Evolutionary conservation across 2,329 filamentous ascomycete species (phyloP).

Genomic region (Calonectria pteridis): DNA sequence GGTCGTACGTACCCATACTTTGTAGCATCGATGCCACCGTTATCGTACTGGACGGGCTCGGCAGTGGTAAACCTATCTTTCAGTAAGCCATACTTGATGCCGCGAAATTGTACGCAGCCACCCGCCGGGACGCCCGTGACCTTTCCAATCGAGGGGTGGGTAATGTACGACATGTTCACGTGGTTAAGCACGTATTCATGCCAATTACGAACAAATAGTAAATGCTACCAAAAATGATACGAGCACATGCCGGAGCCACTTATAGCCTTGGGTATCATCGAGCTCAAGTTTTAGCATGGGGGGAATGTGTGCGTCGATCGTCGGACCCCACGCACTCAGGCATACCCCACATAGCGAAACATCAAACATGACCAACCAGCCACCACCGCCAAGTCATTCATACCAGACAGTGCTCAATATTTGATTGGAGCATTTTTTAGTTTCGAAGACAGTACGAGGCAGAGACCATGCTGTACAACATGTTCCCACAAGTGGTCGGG

Average conservation of each 20-base stretch:
- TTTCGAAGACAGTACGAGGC: not conserved
- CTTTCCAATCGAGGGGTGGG: not conserved
- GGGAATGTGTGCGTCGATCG: not conserved
- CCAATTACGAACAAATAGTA: not conserved
- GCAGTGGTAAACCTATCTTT: constrained; percentile 17
- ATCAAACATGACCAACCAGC: not conserved
- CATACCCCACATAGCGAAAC: not conserved
- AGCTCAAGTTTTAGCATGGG: not conserved
- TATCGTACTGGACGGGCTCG: not conserved
- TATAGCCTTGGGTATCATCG: not conserved
- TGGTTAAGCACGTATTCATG: not conserved
- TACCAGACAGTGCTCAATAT: not conserved
- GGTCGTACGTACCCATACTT: constrained; percentile 3
- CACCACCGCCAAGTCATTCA: not conserved
- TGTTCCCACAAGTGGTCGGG: not conserved
- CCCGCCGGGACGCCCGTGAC: not conserved
- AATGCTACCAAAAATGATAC: not conserved
- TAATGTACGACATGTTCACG: not conserved
- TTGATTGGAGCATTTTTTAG: not conserved
- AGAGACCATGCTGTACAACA: not conserved
- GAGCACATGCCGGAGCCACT: not conserved
- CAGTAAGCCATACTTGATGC: constrained; percentile 22
- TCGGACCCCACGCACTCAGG: not conserved
- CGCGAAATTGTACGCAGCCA: constrained; percentile 12
- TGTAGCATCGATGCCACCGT: constrained; percentile 3